Percentiles rank a stretch among this genome's conserved stretches.
Evolutionary conservation across 108 stramenopile species (phyloP).

Genomic region (Cyclotella kingstonii): DNA sequence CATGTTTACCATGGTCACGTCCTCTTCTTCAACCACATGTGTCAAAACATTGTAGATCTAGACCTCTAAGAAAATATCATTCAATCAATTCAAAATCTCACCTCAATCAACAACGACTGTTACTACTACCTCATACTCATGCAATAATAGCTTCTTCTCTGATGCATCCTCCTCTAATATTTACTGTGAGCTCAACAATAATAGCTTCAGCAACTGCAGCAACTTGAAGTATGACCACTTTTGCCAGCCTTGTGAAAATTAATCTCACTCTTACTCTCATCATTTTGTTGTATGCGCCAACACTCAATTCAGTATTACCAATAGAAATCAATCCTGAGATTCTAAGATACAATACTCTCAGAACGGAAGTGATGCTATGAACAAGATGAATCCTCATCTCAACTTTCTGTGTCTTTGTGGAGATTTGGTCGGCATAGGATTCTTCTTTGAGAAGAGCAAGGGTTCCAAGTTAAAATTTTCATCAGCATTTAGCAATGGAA

Average conservation of each 20-base stretch:
- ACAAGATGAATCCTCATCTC: conserved; percentile 54
- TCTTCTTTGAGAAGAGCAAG: conserved; percentile 41
- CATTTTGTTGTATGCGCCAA: conserved; percentile 68
- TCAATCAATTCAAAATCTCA: background rate
- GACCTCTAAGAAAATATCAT: background rate
- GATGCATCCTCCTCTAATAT: background rate
- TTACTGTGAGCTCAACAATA: background rate
- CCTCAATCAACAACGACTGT: background rate
- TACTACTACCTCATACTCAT: background rate
- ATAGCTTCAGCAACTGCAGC: background rate
- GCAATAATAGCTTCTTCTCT: background rate
- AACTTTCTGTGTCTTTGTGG: conserved; percentile 72
- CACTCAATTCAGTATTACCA: conserved; percentile 62
- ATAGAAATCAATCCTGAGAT: conserved; percentile 53
- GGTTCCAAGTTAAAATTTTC: conserved; percentile 34
- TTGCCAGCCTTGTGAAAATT: conserved; percentile 17
- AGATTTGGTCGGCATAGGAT: conserved; percentile 69
- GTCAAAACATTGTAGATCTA: too few relatives aligned
- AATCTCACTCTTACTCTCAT: conserved; percentile 21
- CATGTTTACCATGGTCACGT: too few relatives aligned
- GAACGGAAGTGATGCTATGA: conserved; percentile 50
- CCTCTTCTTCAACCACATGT: too few relatives aligned
- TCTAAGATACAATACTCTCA: conserved; percentile 58
- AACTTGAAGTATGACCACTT: background rate
- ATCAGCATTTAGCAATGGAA: conserved; percentile 5